Evolutionary conservation across 163 green algal genomes (phyloP).

Genomic region (Chlorella variabilis): DNA sequence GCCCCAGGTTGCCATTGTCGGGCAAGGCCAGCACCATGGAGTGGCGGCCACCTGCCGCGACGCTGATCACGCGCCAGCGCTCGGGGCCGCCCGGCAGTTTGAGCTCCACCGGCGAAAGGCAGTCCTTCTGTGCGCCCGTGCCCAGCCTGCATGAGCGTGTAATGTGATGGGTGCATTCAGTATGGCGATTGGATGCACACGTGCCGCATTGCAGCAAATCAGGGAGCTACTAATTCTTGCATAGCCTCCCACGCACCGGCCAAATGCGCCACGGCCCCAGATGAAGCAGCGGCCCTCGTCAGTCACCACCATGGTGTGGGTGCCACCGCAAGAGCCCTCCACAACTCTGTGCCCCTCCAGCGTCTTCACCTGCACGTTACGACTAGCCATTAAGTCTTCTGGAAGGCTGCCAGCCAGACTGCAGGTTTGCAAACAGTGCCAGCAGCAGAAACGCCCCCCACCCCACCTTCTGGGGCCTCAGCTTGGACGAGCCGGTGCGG

Average conservation of each 20-base stretch:
- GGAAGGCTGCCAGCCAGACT: too few species aligned
- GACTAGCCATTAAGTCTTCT: too few species aligned
- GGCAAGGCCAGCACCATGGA: slow-evolving; percentile 79
- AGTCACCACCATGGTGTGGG: slow-evolving; percentile 82
- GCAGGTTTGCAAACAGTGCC: too few species aligned
- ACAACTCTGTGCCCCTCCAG: slow-evolving; percentile 51
- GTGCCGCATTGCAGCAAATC: too few species aligned
- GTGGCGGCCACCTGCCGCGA: slow-evolving; percentile 77
- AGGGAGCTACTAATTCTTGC: too few species aligned
- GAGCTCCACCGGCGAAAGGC: slow-evolving; percentile 68
- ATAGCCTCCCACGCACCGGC: slow-evolving; percentile 31
- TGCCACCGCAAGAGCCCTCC: slow-evolving; percentile 80
- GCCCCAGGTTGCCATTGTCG: slow-evolving; percentile 45
- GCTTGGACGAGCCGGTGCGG: slow-evolving; percentile 70
- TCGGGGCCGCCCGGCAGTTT: slow-evolving; percentile 75
- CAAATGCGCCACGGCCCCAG: slow-evolving; percentile 80
- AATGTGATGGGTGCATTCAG: background rate
- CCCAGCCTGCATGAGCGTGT: slow-evolving; percentile 71
- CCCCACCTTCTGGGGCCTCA: slow-evolving; percentile 75
- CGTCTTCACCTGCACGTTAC: slow-evolving; percentile 29
- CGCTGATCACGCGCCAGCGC: slow-evolving; percentile 76
- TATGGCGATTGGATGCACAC: too few species aligned
- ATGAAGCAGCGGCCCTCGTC: slow-evolving; percentile 79
- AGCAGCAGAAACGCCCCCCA: too few species aligned
- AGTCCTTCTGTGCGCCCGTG: slow-evolving; percentile 61